These are phyloP conservation scores for Meredithiella fracta DNA, from an alignment of 2,329 filamentous ascomycete genomes.

Conservation along the genomic window DNA sequence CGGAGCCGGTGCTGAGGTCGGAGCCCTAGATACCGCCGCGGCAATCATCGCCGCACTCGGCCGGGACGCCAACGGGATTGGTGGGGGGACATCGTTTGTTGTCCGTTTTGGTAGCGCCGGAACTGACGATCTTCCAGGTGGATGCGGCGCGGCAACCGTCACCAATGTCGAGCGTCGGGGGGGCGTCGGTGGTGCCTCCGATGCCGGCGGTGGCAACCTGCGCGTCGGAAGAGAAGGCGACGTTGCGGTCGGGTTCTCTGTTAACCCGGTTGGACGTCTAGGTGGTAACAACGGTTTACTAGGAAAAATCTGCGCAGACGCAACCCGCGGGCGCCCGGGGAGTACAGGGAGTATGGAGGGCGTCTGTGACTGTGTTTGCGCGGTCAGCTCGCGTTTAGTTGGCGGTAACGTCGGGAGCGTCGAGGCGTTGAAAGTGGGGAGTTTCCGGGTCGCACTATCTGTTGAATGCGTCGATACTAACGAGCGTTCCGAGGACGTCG, in stretches of 20 bases:
- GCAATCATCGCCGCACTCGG: conserved; percentile 27
- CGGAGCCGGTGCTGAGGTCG: no score
- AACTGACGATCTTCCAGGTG: not conserved
- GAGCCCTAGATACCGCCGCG: conserved; percentile 19
- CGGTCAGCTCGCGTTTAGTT: conserved; percentile 36
- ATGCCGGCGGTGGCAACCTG: conserved; percentile 16
- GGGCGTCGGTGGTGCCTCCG: conserved; percentile 15
- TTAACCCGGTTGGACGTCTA: conserved; percentile 19
- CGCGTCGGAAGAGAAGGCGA: conserved; percentile 8
- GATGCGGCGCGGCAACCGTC: not conserved
- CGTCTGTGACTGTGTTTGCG: conserved; percentile 27
- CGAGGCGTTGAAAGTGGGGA: conserved; percentile 39
- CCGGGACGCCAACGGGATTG: conserved; percentile 34
- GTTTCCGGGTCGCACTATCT: conserved; percentile 29
- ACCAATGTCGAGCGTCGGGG: conserved; percentile 21
- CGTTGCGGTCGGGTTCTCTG: not conserved
- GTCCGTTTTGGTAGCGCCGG: not conserved
- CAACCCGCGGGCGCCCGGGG: not conserved
- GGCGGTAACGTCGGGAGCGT: conserved; percentile 42
- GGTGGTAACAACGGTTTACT: not conserved
- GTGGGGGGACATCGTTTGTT: conserved; percentile 29
- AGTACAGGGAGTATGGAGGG: conserved; percentile 1
- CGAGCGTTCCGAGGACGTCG: conserved; percentile 41
- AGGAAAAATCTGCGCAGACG: not conserved
- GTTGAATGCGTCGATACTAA: conserved; percentile 31